phyloP scores from a whole-genome alignment of 2,329 filamentous ascomycete genomes.

The Rutstroemia sydowiana region DNA sequence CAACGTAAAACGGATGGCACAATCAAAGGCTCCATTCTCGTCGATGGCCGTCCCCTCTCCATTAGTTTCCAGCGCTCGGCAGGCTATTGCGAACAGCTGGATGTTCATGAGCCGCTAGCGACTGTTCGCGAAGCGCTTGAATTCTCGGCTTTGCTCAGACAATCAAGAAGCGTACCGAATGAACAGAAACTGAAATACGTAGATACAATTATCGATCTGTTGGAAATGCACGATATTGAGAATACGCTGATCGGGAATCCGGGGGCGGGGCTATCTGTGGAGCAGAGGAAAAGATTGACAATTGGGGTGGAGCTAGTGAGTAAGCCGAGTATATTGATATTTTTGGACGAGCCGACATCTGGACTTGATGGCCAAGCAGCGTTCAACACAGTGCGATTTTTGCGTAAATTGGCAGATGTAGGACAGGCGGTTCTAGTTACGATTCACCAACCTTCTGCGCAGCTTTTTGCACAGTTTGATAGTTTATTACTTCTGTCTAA shows the following conservation, averaged over 20 bases:
- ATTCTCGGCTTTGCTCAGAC: constrained; percentile 78
- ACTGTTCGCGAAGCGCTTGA: constrained; percentile 82
- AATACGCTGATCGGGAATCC: constrained; percentile 58
- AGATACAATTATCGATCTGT: constrained; percentile 62
- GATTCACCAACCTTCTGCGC: constrained; percentile 47
- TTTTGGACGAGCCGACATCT: constrained; percentile 54
- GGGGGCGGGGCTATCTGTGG: constrained; percentile 53
- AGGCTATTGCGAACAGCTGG: constrained; percentile 64
- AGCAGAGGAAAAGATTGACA: constrained; percentile 54
- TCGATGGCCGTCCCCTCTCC: constrained; percentile 59
- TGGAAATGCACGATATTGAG: constrained; percentile 60
- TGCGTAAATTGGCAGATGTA: constrained; percentile 51
- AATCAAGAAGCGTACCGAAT: constrained; percentile 62
- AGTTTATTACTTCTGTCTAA: constrained; percentile 55
- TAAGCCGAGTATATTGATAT: constrained; percentile 51
- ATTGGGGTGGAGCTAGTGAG: constrained; percentile 54
- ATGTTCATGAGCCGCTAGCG: constrained; percentile 75
- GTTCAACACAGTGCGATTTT: constrained; percentile 55
- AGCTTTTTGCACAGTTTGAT: constrained; percentile 50
- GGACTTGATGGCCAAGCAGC: constrained; percentile 58
- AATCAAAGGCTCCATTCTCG: constrained; percentile 73
- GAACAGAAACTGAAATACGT: constrained; percentile 77
- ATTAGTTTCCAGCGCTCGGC: constrained; percentile 84
- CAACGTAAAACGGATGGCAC: constrained; percentile 83
- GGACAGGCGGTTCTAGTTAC: constrained; percentile 49